A percentile compares a stretch with the other conserved stretches of the same genome.
These are phyloP conservation scores for Rhizoclosmatium sp. DNA, from an alignment of 192 early-diverging fungal genomes.

Conservation along the genomic window DNA sequence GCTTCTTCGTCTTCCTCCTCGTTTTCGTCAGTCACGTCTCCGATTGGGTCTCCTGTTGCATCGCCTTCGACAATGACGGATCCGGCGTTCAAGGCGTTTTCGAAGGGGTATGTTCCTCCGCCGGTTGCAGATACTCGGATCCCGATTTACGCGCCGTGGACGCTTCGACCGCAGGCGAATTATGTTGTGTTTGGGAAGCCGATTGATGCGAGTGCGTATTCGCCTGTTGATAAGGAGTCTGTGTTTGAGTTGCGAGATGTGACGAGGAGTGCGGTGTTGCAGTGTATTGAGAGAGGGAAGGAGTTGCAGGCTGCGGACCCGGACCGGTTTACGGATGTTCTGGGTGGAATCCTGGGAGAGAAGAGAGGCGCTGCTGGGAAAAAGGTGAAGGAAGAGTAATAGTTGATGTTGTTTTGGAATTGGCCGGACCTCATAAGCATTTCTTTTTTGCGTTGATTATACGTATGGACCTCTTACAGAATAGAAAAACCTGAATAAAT, in stretches of 20 bases:
- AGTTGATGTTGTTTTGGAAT: background rate
- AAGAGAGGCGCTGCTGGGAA: background rate
- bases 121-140: background rate
- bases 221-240: background rate
- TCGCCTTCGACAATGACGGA: background rate
- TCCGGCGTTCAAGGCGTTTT: background rate
- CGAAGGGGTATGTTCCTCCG: slow-evolving; percentile 18
- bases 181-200: slow-evolving; percentile 28
- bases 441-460: no score
- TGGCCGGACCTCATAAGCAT: no score
- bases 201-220: background rate
- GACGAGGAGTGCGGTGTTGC: background rate
- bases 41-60: background rate
- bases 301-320: slow-evolving; percentile 18
- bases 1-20: background rate
- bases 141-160: slow-evolving; percentile 18
- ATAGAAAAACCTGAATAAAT: no score
- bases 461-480: no score
- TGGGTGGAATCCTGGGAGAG: background rate
- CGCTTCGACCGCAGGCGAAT: background rate
- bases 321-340: background rate
- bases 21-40: no score
- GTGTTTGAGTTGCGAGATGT: slow-evolving; percentile 20
- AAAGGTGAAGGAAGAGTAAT: slow-evolving; percentile 3
- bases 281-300: slow-evolving; percentile 4